A percentile compares a stretch with the other conserved stretches of the same genome.
Evolutionary conservation across 1,139 yeast species (phyloP).

Genomic region (Magnusiomyces paraingens): DNA sequence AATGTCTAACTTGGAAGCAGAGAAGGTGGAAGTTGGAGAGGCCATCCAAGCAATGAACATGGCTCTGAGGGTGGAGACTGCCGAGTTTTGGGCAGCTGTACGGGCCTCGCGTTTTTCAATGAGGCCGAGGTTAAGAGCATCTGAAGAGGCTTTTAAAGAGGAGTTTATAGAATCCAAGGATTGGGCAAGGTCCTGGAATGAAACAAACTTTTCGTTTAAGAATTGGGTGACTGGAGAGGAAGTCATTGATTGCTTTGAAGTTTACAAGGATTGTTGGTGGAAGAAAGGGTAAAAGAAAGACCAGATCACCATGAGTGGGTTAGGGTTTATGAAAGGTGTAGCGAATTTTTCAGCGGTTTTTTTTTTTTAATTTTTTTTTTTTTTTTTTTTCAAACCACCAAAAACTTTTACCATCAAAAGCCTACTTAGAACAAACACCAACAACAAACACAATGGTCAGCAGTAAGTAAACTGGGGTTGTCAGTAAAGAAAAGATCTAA

Average conservation of each 20-base stretch:
- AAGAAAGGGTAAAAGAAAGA: conserved; percentile 64
- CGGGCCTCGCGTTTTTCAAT: neutral
- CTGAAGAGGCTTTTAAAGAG: conserved; percentile 13
- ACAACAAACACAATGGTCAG: conserved; percentile 12
- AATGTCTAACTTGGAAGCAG: neutral
- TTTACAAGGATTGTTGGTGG: conserved; percentile 45
- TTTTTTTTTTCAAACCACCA: conserved; percentile 1
- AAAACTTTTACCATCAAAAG: neutral
- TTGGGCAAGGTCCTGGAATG: conserved; percentile 17
- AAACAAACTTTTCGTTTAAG: conserved; percentile 21
- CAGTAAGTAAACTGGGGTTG: conserved; percentile 10
- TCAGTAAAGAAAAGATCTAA: neutral
- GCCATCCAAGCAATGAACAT: neutral
- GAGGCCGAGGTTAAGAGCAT: neutral
- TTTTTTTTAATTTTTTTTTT: neutral
- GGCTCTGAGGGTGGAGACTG: neutral
- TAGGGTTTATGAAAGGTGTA: no score
- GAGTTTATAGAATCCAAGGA: conserved; percentile 21
- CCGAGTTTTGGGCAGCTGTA: neutral
- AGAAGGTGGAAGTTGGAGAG: neutral
- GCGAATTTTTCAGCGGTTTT: no score
- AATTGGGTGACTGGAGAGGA: conserved; percentile 1
- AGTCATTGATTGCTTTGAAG: no score
- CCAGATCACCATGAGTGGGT: no score
- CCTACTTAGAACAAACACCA: neutral